Evolutionary conservation across 805 yeast species (phyloP), one percentile per base, ranked within the genome.

Genomic region (Saccharomycopsis schoenii): DNA sequence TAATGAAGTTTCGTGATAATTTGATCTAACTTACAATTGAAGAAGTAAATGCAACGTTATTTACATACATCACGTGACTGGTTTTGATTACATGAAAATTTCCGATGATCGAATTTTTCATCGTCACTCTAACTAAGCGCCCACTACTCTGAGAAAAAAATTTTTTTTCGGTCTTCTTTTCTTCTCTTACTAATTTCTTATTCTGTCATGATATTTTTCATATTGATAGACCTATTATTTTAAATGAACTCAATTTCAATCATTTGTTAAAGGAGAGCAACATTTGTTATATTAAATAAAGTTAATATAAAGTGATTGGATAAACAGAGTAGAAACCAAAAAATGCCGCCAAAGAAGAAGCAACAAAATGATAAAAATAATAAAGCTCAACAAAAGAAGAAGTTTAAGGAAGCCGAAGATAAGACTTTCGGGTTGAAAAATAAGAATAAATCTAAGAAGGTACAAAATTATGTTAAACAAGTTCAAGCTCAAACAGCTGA

Each of bases 341-440:
- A 56, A 15, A 56, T 56, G 58, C 58, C 58, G 12, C 91, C 93
- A 61, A 94, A 97, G 71, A 88, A 88, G 79, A 75, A 29, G 34
- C 34, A 29, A 29, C 77, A 80, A 70, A 74, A 80, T 68, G 79
- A 76, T 62, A 83, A 81, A 66, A 82, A 82, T 70, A 83, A 83
- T 69, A 87, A 88, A 75, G 83, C 82, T 59, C 78, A 78, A 69
- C 73, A 77, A 43, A 70, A 72, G 60, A 85, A 86, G 77, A 80
- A 81, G 67, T 79, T 77, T 67, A 82, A 83, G 69, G 78, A 82
- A 68, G 77, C 82, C 60, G 85, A 85, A 64, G 98, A 94, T 74
- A 92, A 89, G 76, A 89, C 97, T 1, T 94, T 94, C 71, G 99
- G 99, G 62, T 78, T 94, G 79, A 94, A 92, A 71, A 94, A 94